Conservation (phyloP, 192 early-diverging fungal species). For the Chytriomyces sp. region DNA sequence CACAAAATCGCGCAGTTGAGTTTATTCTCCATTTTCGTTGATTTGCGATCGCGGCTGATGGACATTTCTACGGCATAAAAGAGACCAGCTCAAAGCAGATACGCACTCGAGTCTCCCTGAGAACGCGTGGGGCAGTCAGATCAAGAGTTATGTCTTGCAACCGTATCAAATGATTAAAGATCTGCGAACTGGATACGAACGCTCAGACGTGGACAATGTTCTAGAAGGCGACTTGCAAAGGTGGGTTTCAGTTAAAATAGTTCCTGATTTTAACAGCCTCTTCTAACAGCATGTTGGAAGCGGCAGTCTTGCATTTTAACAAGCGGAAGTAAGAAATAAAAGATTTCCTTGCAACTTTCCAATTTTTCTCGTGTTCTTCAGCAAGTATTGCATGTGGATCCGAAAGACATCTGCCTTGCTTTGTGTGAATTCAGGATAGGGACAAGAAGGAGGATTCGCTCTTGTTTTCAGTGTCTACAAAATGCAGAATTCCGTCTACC, state of each 20-base stretch:
- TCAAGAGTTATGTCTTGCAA: slow-evolving; percentile 64
- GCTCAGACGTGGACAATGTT: slow-evolving; percentile 52
- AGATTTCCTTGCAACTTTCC: background rate
- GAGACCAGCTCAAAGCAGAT: slow-evolving; percentile 49
- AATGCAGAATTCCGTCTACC: no score
- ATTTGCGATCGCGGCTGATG: background rate
- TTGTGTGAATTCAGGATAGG: no score
- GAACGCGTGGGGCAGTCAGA: slow-evolving; percentile 65
- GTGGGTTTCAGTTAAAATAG: background rate
- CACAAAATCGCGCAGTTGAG: slow-evolving; percentile 56
- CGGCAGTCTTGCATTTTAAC: slow-evolving; percentile 52
- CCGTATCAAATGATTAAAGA: slow-evolving; percentile 72
- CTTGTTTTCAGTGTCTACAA: no score
- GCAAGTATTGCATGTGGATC: no score
- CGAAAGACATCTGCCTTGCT: no score
- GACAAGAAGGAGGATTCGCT: no score
- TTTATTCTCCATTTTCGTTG: background rate
- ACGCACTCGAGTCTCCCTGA: slow-evolving; percentile 41
- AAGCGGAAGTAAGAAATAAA: slow-evolving; percentile 59
- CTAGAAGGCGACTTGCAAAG: slow-evolving; percentile 59
- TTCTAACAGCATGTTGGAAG: slow-evolving; percentile 25
- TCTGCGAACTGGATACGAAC: slow-evolving; percentile 52
- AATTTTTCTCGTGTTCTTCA: no score
- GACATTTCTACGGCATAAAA: slow-evolving; percentile 16
- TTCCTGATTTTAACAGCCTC: background rate